Conservation (phyloP, 441 rosid species). For the Corymbia citriodora region DNA sequence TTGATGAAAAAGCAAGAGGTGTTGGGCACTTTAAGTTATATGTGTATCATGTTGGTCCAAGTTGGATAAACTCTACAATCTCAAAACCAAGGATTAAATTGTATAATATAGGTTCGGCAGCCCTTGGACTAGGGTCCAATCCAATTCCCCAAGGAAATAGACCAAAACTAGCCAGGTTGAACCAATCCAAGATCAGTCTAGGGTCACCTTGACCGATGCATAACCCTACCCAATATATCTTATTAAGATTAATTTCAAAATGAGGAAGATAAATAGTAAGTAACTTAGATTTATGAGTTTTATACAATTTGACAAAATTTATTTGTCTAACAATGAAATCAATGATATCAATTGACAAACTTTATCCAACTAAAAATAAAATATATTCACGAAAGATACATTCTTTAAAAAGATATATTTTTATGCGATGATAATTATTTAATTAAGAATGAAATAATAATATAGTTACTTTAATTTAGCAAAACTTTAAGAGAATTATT, state of each 20-base stretch:
- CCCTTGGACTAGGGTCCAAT: too few species aligned
- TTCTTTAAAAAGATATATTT: background rate
- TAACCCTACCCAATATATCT: too few species aligned
- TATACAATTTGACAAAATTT: background rate
- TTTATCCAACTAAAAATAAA: background rate
- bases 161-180: too few species aligned
- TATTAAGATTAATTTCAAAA: background rate
- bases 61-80: too few species aligned
- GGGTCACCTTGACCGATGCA: too few species aligned
- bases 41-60: too few species aligned
- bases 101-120: too few species aligned
- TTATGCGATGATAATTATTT: background rate
- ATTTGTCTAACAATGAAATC: background rate
- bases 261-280: background rate
- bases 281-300: background rate
- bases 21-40: background rate
- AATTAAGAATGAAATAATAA: background rate
- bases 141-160: too few species aligned
- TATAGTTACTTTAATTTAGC: background rate
- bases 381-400: background rate
- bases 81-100: too few species aligned
- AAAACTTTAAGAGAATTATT: background rate
- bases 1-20: fast-evolving
- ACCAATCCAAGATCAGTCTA: too few species aligned
- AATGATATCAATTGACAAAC: background rate